Base-by-base conservation (phyloP, 441 rosid species). In the Viola pubescens region DNA sequence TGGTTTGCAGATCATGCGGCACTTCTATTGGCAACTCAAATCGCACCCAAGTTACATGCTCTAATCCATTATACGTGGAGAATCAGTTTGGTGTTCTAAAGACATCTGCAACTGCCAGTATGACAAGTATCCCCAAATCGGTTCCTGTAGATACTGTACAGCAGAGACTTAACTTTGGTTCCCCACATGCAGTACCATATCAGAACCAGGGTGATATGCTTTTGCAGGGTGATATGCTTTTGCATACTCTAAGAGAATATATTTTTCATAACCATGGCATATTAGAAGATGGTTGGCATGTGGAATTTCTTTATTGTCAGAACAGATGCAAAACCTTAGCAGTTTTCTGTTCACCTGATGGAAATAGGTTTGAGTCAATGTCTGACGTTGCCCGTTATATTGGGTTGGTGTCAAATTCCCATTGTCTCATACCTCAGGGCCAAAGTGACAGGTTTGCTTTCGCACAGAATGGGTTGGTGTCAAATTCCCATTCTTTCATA, bases 351-450 rank as follows among this genome's bases (percentile, higher is more conserved):
- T 64, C 77, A 37, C 77, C 76, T 0, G 78, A 73, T 57, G 82
- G 82, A 46, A 71, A 63, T 74, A 73, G 55, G 68, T 75, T 75
- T 69, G 80, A 69, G 59, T 77, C 80, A n/a, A 65, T 70, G 75
- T 62, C 60, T 62, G 85, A 71, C 59, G 80, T 75, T 73, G 71
- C 80, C 48, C 48, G 76, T 49, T 61, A 77, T 71, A 75, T 77
- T 56, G 71, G 80, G 4, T 66, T 80, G 75, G 61, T 67, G 59
- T 68, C 78, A 56, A 80, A 75, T 64, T 62, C 59, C 64, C 63
- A 39, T 53, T 59, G 72, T 48, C 37, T 52, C 48, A 65, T 65
- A 54, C 55, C 73, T 54, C 67, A 42, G 58, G 58, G 55, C 46
- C 64, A 54, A 60, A 59, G 66, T 48, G 64, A 71, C 61, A 71